Base-by-base conservation (phyloP, 768 basidiomycete genomes). In the Suillus plorans region DNA sequence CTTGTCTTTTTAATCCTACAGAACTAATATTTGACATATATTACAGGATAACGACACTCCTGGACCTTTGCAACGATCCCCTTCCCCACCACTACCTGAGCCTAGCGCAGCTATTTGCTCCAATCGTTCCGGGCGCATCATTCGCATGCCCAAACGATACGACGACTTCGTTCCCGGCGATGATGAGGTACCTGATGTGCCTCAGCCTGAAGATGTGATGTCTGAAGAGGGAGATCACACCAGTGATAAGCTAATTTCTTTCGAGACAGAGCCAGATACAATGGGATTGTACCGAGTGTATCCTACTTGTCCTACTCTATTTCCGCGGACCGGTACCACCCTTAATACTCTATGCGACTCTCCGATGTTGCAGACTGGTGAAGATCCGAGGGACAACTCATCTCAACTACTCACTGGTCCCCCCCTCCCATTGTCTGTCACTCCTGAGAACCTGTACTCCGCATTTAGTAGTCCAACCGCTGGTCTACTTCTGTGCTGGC, bases 401-500 rank as follows among this genome's bases (percentile, higher is more conserved):
- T 20, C 45, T 47, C 1, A n/a, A 2, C 10, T 22, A 12, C 45
- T 13, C 10, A 47, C 45, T 22, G 45, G 45, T 0, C 45, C 45
- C 45, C 45, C 45, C 45, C 45, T 47, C 45, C 45, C 45, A 4
- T 10, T 47, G 12, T 47, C 45, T 2, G 3, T 47, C 45, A 47
- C n/a, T 10, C 45, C 45, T 12, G 2, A 47, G 1, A 47, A 47
- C 2, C 45, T 47, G 0, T 47, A 47, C 20, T 47, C 45, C 2
- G n/a, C n/a, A 2, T 47, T 47, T 2, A 47, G 45, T 13, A 47
- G 45, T 12, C 45, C n/a, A 5, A 47, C n/a, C 0, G 45, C 45
- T 1, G n/a, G 45, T 4, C 10, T 47, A 5, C 73, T 79, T 39
- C 72, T 77, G 73, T 25, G 58, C 10, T 79, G 79, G 78, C 63